phyloP scores from a whole-genome alignment of 257 asterid genomes.

The Apocynum venetum region DNA sequence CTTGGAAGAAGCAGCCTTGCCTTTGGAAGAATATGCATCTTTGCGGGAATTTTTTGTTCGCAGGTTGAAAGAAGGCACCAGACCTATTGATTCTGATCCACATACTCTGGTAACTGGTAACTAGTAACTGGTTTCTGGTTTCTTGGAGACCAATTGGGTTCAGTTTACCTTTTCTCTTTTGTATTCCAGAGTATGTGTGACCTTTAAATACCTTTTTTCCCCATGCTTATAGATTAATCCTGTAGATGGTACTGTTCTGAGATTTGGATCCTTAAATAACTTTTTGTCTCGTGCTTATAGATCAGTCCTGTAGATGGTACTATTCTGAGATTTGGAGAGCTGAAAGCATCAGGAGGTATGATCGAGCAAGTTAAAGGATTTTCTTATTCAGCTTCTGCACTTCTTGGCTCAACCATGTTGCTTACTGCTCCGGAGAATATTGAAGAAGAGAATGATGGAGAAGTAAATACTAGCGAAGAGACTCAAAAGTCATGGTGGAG shows the following conservation, averaged over 20 bases:
- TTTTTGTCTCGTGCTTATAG: constrained; percentile 36
- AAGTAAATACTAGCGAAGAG: constrained; percentile 31
- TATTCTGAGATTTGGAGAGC: constrained; percentile 74
- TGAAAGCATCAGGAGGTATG: constrained; percentile 79
- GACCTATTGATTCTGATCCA: constrained; percentile 70
- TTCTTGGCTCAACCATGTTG: constrained; percentile 70
- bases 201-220: constrained; percentile 2
- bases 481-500: constrained; percentile 84
- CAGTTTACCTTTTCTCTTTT: constrained; percentile 8
- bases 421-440: constrained; percentile 43
- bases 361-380: constrained; percentile 97
- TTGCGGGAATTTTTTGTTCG: constrained; percentile 75
- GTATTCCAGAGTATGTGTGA: constrained; percentile 15
- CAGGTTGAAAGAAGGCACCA: constrained; percentile 68
- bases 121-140: constrained; percentile 51
- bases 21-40: constrained; percentile 86
- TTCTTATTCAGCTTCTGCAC: constrained; percentile 77
- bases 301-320: constrained; percentile 96
- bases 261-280: constrained; percentile 39
- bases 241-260: constrained; percentile 84
- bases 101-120: constrained; percentile 95
- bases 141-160: constrained; percentile 26
- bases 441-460: constrained; percentile 33
- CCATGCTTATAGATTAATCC: constrained; percentile 67
- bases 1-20: constrained; percentile 75